Base-by-base conservation (phyloP, 2,329 filamentous ascomycete species). In the Penicillium paneum region DNA sequence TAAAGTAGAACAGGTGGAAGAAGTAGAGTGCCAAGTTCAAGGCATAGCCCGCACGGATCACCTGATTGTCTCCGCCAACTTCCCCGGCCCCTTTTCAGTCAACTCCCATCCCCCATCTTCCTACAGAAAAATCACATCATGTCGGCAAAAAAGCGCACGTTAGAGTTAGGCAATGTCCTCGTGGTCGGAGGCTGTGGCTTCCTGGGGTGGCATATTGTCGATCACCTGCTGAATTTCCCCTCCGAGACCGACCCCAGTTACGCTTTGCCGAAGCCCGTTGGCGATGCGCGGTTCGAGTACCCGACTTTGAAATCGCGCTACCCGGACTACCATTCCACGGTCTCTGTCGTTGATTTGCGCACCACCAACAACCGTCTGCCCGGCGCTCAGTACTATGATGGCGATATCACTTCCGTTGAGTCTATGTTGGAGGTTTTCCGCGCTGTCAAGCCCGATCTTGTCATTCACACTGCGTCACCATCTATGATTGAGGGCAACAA, bases 401-500 rank as follows among this genome's bases (percentile, higher is more conserved):
- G 85, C 70, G 89, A 93, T 74, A 91, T 94, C 70, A 91, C 89
- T 51, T 84, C 89, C 59, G 68, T 76, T 17, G 78, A 79, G 51
- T 80, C 79, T 57, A 79, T 94, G 59, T 71, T 82, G 38, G 77
- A 80, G 35, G 76, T 90, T 41, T 85, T 97, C 65, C 73, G 80
- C 31, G 78, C 84, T 59, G 79, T 86, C 51, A 83, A 82, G 65
- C 92, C 93, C 19, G 86, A 91, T 68, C 83, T 95, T 13, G 90
- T 99, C 48, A 87, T 97, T 67, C 93, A 99, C 75, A 96, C 92
- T 2, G 94, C 93, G 19, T 90, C 87, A 32, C 89, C 90, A 67
- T 79, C 71, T 74, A 77, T 67, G 74, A 81, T 67, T 74, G 80
- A 65, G 8, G 73, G 71, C 15, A 73, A 74, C 51, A 79, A 86